Evolutionary conservation across 169 alveolate genomes (phyloP).

Genomic region (Eimeria tenella): DNA sequence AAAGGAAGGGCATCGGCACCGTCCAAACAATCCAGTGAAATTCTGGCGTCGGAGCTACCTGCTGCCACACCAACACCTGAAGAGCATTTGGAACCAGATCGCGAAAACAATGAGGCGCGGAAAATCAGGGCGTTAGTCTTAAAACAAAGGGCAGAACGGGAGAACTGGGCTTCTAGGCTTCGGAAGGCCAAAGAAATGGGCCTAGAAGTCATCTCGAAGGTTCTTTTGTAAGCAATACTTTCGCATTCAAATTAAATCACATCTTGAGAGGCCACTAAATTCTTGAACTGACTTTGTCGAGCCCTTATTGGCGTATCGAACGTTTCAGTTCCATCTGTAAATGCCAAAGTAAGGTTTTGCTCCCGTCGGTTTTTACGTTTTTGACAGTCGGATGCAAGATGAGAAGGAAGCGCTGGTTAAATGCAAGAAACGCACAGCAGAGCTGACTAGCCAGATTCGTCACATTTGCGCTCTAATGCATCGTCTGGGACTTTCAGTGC

Average conservation of each 20-base stretch:
- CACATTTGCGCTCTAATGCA: constrained; percentile 61
- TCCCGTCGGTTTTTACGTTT: background rate
- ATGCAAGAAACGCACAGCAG: constrained; percentile 62
- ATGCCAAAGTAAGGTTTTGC: background rate
- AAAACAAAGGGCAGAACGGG: constrained; percentile 71
- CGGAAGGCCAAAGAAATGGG: constrained; percentile 76
- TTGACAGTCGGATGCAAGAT: constrained; percentile 66
- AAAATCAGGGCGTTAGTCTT: constrained; percentile 51
- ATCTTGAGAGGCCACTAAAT: too few relatives aligned
- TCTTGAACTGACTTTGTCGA: too few relatives aligned
- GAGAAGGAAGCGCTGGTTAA: constrained; percentile 72
- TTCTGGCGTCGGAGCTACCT: constrained; percentile 8
- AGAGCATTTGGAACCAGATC: constrained; percentile 33
- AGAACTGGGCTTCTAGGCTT: constrained; percentile 66
- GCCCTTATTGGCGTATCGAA: too few relatives aligned
- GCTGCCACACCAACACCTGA: constrained; percentile 13
- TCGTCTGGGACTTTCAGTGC: constrained; percentile 74
- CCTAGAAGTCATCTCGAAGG: constrained; percentile 72
- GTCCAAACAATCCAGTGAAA: background rate
- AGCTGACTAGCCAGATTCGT: constrained; percentile 64
- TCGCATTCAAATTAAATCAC: background rate
- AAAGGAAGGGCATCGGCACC: constrained; percentile 42
- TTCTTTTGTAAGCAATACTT: constrained; percentile 57
- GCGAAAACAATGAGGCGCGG: constrained; percentile 42
- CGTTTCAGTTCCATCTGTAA: too few relatives aligned